Evolutionary conservation across 768 basidiomycete genomes (phyloP).

Genomic region (Auriscalpium microsporum): DNA sequence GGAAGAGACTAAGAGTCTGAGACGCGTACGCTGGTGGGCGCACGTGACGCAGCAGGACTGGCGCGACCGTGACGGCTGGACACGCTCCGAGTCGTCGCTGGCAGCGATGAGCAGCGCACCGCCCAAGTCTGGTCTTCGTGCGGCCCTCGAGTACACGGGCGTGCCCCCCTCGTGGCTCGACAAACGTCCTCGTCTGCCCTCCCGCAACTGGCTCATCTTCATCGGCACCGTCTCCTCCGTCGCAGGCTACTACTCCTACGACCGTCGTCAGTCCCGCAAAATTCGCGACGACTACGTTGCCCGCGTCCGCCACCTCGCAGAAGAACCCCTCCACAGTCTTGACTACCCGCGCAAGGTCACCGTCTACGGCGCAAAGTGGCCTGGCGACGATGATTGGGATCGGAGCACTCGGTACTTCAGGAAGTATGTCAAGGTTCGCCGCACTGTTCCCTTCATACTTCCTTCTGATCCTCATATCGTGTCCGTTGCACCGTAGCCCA

Average conservation of each 20-base stretch:
- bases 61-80: too few relatives aligned
- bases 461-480: constrained; percentile 9
- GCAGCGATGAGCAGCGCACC: background rate
- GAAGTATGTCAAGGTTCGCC: constrained; percentile 90
- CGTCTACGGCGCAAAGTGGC: constrained; percentile 87
- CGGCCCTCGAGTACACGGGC: constrained; percentile 59
- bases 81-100: too few relatives aligned
- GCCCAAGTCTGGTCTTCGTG: constrained; percentile 44
- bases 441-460: constrained; percentile 1
- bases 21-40: too few relatives aligned
- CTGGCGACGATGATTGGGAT: constrained; percentile 89
- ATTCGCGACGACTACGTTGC: constrained; percentile 75
- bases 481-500: constrained; percentile 49
- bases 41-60: too few relatives aligned
- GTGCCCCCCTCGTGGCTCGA: constrained; percentile 69
- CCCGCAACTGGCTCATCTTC: constrained; percentile 93
- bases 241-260: constrained; percentile 73
- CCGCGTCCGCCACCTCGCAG: constrained; percentile 69
- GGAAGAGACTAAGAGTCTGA: too few relatives aligned
- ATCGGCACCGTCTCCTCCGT: constrained; percentile 64
- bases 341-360: constrained; percentile 71
- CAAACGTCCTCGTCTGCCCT: constrained; percentile 80
- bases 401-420: constrained; percentile 82
- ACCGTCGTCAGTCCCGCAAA: constrained; percentile 70
- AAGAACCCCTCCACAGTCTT: constrained; percentile 53